Base-by-base conservation (phyloP, 2,329 filamentous ascomycete genomes). In the Neocatenulostroma microsporum region DNA sequence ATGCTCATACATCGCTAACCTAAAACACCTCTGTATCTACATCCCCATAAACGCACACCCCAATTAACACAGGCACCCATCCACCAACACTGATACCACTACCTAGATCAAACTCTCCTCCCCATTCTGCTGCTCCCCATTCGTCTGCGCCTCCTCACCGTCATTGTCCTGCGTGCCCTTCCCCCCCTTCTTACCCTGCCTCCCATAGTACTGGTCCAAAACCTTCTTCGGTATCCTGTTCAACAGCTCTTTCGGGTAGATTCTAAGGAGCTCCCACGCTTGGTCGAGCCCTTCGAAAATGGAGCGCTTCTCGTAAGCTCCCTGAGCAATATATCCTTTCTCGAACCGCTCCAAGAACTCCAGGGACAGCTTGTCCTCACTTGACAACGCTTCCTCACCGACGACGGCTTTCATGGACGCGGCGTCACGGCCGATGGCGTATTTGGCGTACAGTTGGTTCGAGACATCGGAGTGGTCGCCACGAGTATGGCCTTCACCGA, bases 281-380 rank as follows among this genome's bases (percentile, higher is more conserved):
- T 94, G 77, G 55, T 98, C 93, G 45, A 98, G 76, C 30, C 86
- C 94, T 65, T 98, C 91, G 64, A 78, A 88, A 58, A 98, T 94
- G 46, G 74, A 81, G 54, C 91, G 82, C 48, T 82, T 82, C 67
- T 98, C 91, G 68, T 98, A 98, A 13, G 87, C 71, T 36, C 84
- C 85, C 66, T 98, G 91, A 46, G 75, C 73, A 62, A 98, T 94
- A 67, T 96, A 98, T 40, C 83, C 85, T 47, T 84, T 82, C 70
- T 98, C 91, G 60, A 98, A 98, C 69, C 96, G 96, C 60, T 96
- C 89, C 54, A 98, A 70, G 73, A 98, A 98, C 65, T 98, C 91
- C 24, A 98, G 77, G 7, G 89, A 94, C 40, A 96, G 78, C 72
- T 96, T 96, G 69, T 98, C 91, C 68, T 98, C 91, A 37, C 84